Evolutionary conservation across 345 rosid genomes (phyloP).

Genomic region (Aquilaria yunnanensis): DNA sequence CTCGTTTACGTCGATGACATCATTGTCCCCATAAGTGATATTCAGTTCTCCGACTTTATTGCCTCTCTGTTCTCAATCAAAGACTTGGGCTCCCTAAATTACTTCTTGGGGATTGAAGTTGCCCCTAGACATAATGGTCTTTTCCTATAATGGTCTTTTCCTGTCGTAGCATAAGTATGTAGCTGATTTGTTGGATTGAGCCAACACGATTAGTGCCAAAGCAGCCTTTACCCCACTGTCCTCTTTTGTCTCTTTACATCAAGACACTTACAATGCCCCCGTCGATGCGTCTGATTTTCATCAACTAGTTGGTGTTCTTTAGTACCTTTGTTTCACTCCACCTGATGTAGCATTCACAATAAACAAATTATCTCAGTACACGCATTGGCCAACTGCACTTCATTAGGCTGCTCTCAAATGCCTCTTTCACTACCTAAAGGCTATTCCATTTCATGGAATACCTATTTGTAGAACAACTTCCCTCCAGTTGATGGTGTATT

Average conservation of each 20-base stretch:
- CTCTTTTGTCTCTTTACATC: neutral
- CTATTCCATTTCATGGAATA: neutral
- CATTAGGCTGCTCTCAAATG: neutral
- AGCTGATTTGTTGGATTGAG: neutral
- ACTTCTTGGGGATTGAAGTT: neutral
- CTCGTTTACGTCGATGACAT: neutral
- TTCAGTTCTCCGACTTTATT: neutral
- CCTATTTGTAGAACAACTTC: neutral
- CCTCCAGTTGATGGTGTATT: neutral
- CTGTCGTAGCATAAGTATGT: neutral
- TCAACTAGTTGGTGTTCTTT: neutral
- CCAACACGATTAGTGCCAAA: neutral
- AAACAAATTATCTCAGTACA: neutral
- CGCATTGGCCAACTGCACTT: neutral
- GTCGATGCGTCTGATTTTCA: neutral
- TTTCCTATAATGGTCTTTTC: neutral
- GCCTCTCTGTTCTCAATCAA: neutral
- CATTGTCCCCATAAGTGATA: neutral
- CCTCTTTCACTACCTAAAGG: neutral
- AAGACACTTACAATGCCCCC: neutral
- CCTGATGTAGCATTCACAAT: neutral
- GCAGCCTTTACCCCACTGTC: neutral
- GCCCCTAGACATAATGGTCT: neutral
- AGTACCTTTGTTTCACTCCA: neutral
- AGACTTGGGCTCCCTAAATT: neutral